Evolutionary conservation across 345 rosid genomes (phyloP), one percentile per base, ranked within the genome.

Genomic region (Moricandia moricandioides): DNA sequence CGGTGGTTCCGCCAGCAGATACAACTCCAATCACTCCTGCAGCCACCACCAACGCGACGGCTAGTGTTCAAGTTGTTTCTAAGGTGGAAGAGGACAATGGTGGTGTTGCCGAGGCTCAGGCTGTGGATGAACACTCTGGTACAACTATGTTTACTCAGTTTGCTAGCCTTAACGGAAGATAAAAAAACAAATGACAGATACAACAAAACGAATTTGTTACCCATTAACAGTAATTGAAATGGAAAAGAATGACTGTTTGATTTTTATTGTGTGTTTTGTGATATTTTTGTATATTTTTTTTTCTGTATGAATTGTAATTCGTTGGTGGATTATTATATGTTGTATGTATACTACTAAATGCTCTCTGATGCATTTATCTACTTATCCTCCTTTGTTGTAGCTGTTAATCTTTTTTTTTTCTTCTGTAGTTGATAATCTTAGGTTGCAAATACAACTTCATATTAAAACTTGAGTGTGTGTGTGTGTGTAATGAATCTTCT

Each of bases 111-210:
- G 78, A 85, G 76, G 84, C 65, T 76, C 84, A 68, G 17, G 73
- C 73, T 45, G 76, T 81, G 21, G 83, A 72, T 66, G 89, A 80
- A 11, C 90, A 88, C 68, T 87, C 96, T 5, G 90, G 91, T 56
- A 86, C 93, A 54, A 89, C 87, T 27, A 80, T 87, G 84, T 87
- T 87, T 73, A 49, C 86, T 18, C 93, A 91, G 71, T 88, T 88
- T 62, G 70, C 87, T 1, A 84, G 73, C 54, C 82, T 88, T 9
- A 87, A 80, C 76, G 96, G 96, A 73, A 83, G 96, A 82, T 86
- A 76, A 11, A 45, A 69, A 79, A 58, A 24, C 33, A 62, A 74
- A 21, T 62, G 34, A 63, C 49, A 72, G 21, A 49, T 27, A n/a
- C n/a, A 61, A 60, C 55, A 49, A 54, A 55, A 55, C 60, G 11